Evolutionary conservation across 305 asterid species (phyloP).

Genomic region (Caryopteris hybrid): DNA sequence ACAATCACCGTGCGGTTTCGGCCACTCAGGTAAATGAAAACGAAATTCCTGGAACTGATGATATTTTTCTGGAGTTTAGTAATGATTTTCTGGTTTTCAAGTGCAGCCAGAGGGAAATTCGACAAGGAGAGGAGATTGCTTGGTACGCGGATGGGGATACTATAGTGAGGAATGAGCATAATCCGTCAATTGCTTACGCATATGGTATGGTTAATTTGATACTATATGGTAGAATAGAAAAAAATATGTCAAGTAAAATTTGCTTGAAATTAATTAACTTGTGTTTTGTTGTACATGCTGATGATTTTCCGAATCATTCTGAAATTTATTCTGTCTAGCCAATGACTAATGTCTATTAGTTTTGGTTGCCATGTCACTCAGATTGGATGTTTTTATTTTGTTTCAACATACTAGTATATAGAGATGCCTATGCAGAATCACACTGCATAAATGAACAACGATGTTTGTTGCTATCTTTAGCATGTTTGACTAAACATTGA

Average conservation of each 20-base stretch:
- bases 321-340: not conserved
- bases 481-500: not conserved
- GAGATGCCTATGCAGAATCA: conserved; percentile 3
- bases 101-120: conserved; percentile 89
- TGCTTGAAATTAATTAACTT: not conserved
- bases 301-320: conserved; percentile 5
- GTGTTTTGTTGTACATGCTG: not conserved
- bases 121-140: conserved; percentile 96
- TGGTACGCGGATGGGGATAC: conserved; percentile 99
- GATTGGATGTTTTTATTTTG: not conserved
- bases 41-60: not conserved
- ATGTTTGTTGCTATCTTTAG: conserved; percentile 5
- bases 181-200: conserved; percentile 88
- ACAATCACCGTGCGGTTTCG: conserved; percentile 97
- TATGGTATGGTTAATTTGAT: conserved; percentile 58
- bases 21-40: conserved; percentile 70
- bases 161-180: conserved; percentile 89
- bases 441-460: not conserved
- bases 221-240: conserved; percentile 8
- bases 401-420: not conserved
- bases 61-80: conserved; percentile 1
- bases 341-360: not conserved
- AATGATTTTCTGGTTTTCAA: conserved; percentile 5
- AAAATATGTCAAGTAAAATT: conserved; percentile 2
- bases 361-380: conserved; percentile 13